phyloP scores from a whole-genome alignment of 768 basidiomycete genomes.

The Tricholoma furcatifolium region DNA sequence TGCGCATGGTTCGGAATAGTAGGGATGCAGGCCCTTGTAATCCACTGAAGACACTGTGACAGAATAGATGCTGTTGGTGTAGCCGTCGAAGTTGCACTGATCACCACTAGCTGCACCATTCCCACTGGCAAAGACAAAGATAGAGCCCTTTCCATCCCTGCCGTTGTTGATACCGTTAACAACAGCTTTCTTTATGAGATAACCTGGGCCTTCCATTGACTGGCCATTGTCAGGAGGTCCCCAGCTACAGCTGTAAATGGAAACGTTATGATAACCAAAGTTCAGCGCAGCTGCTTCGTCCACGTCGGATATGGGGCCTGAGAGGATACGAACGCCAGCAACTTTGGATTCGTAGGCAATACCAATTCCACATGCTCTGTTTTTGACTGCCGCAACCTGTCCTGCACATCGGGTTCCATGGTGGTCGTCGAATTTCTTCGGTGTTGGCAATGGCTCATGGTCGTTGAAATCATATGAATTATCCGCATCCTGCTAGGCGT shows the following conservation, averaged over 20 bases:
- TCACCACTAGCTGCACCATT: slow-evolving; percentile 91
- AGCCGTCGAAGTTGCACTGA: slow-evolving; percentile 99
- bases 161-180: slow-evolving; percentile 93
- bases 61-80: slow-evolving; percentile 96
- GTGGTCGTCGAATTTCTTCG: slow-evolving; percentile 86
- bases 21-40: slow-evolving; percentile 89
- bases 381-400: slow-evolving; percentile 91
- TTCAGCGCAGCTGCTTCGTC: slow-evolving; percentile 97
- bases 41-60: slow-evolving; percentile 97
- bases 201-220: slow-evolving; percentile 92
- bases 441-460: slow-evolving; percentile 83
- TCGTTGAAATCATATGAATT: slow-evolving; percentile 98
- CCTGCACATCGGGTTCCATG: slow-evolving; percentile 99
- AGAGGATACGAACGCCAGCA: slow-evolving; percentile 93
- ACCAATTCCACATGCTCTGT: slow-evolving; percentile 91
- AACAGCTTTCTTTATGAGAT: slow-evolving; percentile 90
- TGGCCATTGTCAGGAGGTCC: slow-evolving; percentile 94
- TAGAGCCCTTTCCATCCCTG: slow-evolving; percentile 83
- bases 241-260: slow-evolving; percentile 97
- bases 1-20: slow-evolving; percentile 96
- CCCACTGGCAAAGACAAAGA: slow-evolving; percentile 97
- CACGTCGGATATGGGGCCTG: slow-evolving; percentile 89
- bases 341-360: slow-evolving; percentile 91
- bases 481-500: slow-evolving; percentile 63
- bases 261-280: slow-evolving; percentile 88